phyloP scores from a whole-genome alignment of 441 rosid species.

The Rhodomyrtus psidioides region DNA sequence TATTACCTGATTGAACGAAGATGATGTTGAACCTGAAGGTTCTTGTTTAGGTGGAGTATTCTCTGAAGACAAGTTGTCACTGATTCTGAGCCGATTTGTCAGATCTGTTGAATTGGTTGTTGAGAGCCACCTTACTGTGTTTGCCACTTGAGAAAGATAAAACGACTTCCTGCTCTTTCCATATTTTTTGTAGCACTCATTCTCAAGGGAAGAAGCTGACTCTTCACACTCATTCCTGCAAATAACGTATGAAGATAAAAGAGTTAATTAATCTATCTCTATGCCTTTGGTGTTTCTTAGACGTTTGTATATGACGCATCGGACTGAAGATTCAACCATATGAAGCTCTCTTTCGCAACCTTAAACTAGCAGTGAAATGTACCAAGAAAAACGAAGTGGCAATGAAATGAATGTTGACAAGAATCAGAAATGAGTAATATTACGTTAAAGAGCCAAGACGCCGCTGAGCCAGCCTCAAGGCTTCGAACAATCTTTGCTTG shows the following conservation, averaged over 20 bases:
- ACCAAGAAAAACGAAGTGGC: neutral
- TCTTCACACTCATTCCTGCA: slow-evolving; percentile 51
- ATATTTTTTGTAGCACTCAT: slow-evolving; percentile 69
- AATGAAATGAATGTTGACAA: neutral
- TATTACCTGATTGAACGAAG: slow-evolving; percentile 8
- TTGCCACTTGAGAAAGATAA: slow-evolving; percentile 85
- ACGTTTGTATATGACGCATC: neutral
- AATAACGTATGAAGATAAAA: neutral
- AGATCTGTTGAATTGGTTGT: slow-evolving; percentile 38
- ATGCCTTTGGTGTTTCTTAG: neutral
- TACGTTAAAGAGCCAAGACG: slow-evolving; percentile 41
- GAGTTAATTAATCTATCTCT: neutral
- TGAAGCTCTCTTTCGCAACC: neutral
- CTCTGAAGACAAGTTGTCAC: slow-evolving; percentile 9
- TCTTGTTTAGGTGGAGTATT: slow-evolving; percentile 8
- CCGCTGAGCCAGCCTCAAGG: slow-evolving; percentile 50
- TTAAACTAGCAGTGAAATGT: neutral
- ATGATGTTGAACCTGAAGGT: slow-evolving; percentile 6
- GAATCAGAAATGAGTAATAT: neutral
- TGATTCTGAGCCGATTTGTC: slow-evolving; percentile 25
- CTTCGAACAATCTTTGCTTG: slow-evolving; percentile 55
- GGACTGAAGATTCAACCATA: neutral
- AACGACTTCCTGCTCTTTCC: slow-evolving; percentile 84
- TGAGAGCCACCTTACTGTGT: slow-evolving; percentile 77
- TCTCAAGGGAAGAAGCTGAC: slow-evolving; percentile 59